Evolutionary conservation across 2,329 filamentous ascomycete species (phyloP).

Genomic region (Arthrobotrys sphaeroides): DNA sequence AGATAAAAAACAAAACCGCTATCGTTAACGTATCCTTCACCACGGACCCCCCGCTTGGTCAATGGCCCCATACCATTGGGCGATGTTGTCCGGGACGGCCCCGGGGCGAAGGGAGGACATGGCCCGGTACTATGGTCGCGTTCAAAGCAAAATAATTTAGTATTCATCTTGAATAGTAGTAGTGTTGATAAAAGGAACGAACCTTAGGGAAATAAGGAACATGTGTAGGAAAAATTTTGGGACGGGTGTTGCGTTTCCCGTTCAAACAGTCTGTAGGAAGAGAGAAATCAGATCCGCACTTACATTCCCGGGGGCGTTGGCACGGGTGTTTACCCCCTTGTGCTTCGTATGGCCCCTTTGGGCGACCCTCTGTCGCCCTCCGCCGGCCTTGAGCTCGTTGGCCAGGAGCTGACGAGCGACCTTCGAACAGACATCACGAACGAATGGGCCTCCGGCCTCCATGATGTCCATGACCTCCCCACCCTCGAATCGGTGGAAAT

Average conservation of each 20-base stretch:
- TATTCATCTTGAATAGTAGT: background rate
- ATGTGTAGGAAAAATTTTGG: too few species aligned
- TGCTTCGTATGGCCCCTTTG: background rate
- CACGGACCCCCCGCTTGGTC: too few species aligned
- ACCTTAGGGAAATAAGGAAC: background rate
- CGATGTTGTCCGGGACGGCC: background rate
- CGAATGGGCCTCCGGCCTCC: constrained; percentile 28
- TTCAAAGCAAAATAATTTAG: background rate
- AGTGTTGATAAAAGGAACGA: background rate
- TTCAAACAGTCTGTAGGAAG: background rate
- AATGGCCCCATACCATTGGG: background rate
- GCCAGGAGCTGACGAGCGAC: background rate
- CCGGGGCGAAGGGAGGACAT: background rate
- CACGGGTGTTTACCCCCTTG: background rate
- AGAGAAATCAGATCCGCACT: background rate
- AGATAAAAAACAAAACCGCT: too few species aligned
- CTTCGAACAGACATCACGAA: constrained; percentile 24
- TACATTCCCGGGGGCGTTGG: background rate
- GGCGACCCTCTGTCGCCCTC: background rate
- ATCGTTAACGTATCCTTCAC: background rate
- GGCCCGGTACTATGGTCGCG: background rate
- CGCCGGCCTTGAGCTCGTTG: background rate
- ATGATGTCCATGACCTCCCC: constrained; percentile 13
- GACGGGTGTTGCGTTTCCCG: background rate
- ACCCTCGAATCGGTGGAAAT: constrained; percentile 17